A percentile compares a stretch with the other conserved stretches of the same genome.
phyloP scores from a whole-genome alignment of 768 basidiomycete genomes.

The Hypholoma fasciculare region DNA sequence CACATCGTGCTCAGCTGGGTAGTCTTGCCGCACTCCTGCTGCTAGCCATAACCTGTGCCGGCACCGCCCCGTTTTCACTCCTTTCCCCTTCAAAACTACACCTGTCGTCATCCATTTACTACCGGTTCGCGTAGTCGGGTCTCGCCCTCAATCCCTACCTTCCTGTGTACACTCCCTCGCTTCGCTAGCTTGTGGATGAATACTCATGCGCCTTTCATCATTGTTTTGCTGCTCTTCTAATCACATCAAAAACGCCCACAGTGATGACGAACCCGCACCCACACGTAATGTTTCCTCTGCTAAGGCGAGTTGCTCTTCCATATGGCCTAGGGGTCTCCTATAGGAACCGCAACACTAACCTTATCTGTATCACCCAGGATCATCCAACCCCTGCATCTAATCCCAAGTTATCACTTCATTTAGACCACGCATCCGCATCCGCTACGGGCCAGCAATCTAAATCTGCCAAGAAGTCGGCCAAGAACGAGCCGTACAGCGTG shows the following conservation, averaged over 20 bases:
- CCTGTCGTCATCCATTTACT: not conserved
- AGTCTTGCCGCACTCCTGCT: not conserved
- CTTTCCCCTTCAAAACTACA: not conserved
- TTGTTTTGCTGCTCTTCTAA: slow-evolving; percentile 67
- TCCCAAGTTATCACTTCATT: not conserved
- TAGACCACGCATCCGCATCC: slow-evolving; percentile 2
- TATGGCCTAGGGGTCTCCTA: not conserved
- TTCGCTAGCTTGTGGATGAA: slow-evolving; percentile 32
- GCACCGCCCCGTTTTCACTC: not conserved
- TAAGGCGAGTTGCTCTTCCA: slow-evolving; percentile 19
- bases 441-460: not conserved
- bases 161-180: slow-evolving; percentile 1
- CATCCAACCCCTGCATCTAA: slow-evolving; percentile 5
- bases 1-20: not conserved
- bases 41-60: slow-evolving; percentile 6
- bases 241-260: slow-evolving; percentile 45
- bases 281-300: slow-evolving; percentile 29
- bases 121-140: not conserved
- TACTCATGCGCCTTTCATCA: slow-evolving; percentile 60
- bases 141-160: not conserved
- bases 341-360: not conserved
- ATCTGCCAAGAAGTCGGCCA: slow-evolving; percentile 17
- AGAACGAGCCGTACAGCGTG: slow-evolving; percentile 48
- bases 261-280: slow-evolving; percentile 43
- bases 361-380: not conserved